These are phyloP conservation scores for Gossypium aridum DNA, from an alignment of 441 rosid genomes.

Conservation along the genomic window DNA sequence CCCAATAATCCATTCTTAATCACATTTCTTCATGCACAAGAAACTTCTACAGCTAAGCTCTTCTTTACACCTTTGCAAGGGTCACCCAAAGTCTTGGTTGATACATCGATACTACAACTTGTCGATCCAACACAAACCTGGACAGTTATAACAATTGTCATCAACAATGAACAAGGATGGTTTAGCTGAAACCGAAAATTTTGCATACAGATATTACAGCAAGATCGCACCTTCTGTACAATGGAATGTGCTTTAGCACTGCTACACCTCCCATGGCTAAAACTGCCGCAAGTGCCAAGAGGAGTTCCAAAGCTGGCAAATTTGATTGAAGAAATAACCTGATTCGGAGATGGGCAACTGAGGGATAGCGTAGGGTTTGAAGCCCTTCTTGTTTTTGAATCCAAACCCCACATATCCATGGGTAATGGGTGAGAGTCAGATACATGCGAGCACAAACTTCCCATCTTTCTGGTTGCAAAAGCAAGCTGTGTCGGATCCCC, in stretches of 20 bases:
- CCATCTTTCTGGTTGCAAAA: slow-evolving; percentile 44
- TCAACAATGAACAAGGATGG: background rate
- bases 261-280: slow-evolving; percentile 58
- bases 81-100: slow-evolving; percentile 57
- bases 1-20: background rate
- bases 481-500: slow-evolving; percentile 84
- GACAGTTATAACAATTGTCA: slow-evolving; percentile 4
- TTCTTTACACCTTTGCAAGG: slow-evolving; percentile 67
- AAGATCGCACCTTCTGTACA: slow-evolving; percentile 49
- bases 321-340: slow-evolving; percentile 65
- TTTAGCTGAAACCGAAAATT: background rate
- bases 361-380: slow-evolving; percentile 45
- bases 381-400: slow-evolving; percentile 31
- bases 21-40: slow-evolving; percentile 39
- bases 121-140: slow-evolving; percentile 86
- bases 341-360: slow-evolving; percentile 54
- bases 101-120: slow-evolving; percentile 64
- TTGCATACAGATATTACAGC: background rate
- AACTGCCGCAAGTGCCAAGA: slow-evolving; percentile 71
- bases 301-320: slow-evolving; percentile 95
- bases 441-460: slow-evolving; percentile 56
- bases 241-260: slow-evolving; percentile 54
- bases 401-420: slow-evolving; percentile 59
- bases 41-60: slow-evolving; percentile 89
- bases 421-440: slow-evolving; percentile 77